Evolutionary conservation across 1,284 basidiomycete genomes (phyloP).

Genomic region (Psilocybe mexicana): DNA sequence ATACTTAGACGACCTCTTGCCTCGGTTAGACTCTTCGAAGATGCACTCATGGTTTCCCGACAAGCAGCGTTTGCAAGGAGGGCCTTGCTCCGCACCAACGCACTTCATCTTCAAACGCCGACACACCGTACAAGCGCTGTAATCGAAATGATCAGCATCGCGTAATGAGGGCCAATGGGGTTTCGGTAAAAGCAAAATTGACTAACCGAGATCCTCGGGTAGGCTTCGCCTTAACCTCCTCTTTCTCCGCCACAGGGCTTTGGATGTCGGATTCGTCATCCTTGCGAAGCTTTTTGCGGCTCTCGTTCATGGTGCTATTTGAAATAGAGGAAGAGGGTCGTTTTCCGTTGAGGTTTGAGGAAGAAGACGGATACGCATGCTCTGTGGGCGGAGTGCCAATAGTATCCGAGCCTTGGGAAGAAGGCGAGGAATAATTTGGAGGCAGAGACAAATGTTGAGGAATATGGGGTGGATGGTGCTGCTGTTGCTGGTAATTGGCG

Average conservation of each 20-base stretch:
- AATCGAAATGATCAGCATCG: conserved; percentile 3
- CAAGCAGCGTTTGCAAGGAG: conserved; percentile 86
- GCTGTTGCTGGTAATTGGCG: conserved; percentile 38
- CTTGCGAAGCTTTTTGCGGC: conserved; percentile 59
- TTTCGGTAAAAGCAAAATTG: neutral
- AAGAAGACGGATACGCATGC: conserved; percentile 48
- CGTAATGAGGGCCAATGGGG: neutral
- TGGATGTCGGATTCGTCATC: conserved; percentile 55
- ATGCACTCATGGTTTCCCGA: conserved; percentile 88
- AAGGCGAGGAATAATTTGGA: conserved; percentile 60
- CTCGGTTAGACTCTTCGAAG: conserved; percentile 93
- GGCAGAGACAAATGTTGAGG: conserved; percentile 48
- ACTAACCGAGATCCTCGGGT: conserved; percentile 83
- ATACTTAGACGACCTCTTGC: conserved; percentile 88
- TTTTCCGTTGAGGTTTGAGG: conserved; percentile 61
- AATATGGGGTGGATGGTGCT: conserved; percentile 39
- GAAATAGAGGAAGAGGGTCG: conserved; percentile 57
- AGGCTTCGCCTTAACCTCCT: conserved; percentile 73
- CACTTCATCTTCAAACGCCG: conserved; percentile 98
- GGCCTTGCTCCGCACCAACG: conserved; percentile 89
- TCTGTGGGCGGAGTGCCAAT: conserved; percentile 72
- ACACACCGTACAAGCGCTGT: conserved; percentile 90
- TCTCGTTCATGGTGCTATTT: conserved; percentile 40
- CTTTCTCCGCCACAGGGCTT: conserved; percentile 59
- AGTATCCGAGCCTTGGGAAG: conserved; percentile 73